Evolutionary conservation across 2,329 filamentous ascomycete species (phyloP).

Genomic region (Aspergillus fructus): DNA sequence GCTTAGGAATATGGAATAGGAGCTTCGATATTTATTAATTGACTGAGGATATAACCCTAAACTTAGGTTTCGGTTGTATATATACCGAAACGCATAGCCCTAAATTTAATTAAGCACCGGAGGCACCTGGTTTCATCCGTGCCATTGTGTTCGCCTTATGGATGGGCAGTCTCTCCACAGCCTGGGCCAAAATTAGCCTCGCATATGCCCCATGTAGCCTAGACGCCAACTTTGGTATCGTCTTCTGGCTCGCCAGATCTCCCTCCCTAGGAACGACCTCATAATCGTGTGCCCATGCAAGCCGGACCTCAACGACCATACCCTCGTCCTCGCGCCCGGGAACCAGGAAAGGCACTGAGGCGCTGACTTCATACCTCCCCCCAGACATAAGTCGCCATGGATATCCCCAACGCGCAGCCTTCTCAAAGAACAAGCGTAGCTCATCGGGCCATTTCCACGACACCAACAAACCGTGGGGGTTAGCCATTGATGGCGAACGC

Average conservation of each 20-base stretch:
- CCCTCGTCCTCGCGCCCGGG: conserved; percentile 6
- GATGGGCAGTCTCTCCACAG: conserved; percentile 15
- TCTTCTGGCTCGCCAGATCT: conserved; percentile 20
- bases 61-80: too few species aligned
- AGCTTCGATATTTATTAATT: too few species aligned
- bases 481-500: conserved; percentile 3
- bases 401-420: conserved; percentile 28
- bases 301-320: conserved; percentile 26
- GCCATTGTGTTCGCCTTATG: too few species aligned
- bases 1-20: too few species aligned
- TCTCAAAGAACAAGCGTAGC: conserved; percentile 26
- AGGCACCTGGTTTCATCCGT: too few species aligned
- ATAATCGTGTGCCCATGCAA: conserved; percentile 29
- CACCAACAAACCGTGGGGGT: conserved; percentile 22
- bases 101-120: too few species aligned
- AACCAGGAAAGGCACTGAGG: conserved; percentile 22
- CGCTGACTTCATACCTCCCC: conserved; percentile 27
- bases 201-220: conserved; percentile 29
- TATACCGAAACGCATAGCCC: too few species aligned
- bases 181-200: conserved; percentile 23
- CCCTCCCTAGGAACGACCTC: conserved; percentile 23
- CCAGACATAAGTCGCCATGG: conserved; percentile 29
- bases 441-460: conserved; percentile 21
- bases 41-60: too few species aligned
- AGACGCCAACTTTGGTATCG: conserved; percentile 22